phyloP scores from a whole-genome alignment of 2,329 filamentous ascomycete genomes.

The Endothia cerciana region DNA sequence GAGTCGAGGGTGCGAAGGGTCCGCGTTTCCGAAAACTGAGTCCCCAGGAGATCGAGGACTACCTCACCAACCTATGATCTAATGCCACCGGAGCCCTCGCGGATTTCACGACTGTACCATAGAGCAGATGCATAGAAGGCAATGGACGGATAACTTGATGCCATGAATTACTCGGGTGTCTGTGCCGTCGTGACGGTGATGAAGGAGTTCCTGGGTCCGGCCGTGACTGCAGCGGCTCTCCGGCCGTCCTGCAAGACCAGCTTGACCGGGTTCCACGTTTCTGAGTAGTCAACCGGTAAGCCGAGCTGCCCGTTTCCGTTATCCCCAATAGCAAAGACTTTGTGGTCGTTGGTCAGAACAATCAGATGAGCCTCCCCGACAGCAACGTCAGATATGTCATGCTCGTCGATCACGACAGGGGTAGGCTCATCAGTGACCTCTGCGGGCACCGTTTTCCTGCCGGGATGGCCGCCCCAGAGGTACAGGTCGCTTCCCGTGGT shows the following conservation, averaged over 20 bases:
- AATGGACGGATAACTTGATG: slow-evolving; percentile 30
- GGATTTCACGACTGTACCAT: slow-evolving; percentile 43
- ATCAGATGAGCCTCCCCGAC: slow-evolving; percentile 64
- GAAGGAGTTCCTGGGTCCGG: slow-evolving; percentile 55
- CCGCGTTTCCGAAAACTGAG: slow-evolving; percentile 93
- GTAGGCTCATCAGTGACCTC: slow-evolving; percentile 41
- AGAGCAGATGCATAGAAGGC: slow-evolving; percentile 41
- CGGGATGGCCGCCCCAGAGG: slow-evolving; percentile 59
- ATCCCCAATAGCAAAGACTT: slow-evolving; percentile 59
- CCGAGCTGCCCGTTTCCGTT: slow-evolving; percentile 66
- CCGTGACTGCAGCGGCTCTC: slow-evolving; percentile 47
- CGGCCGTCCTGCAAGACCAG: slow-evolving; percentile 36
- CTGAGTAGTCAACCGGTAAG: slow-evolving; percentile 35
- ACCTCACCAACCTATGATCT: slow-evolving; percentile 92
- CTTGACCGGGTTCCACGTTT: slow-evolving; percentile 43
- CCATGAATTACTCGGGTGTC: slow-evolving; percentile 24
- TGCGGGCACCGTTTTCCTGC: slow-evolving; percentile 39
- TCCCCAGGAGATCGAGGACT: slow-evolving; percentile 98
- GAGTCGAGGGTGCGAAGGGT: slow-evolving; percentile 81
- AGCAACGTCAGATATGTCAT: slow-evolving; percentile 60
- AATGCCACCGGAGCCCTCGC: slow-evolving; percentile 32
- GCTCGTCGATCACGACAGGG: slow-evolving; percentile 50
- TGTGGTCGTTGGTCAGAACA: slow-evolving; percentile 52
- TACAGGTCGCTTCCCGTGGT: slow-evolving; percentile 63
- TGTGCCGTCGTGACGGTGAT: slow-evolving; percentile 41